Percentiles rank a stretch among this genome's conserved stretches.
Evolutionary conservation across 116 monocot genomes (phyloP).

Genomic region (Thalassia testudinum): DNA sequence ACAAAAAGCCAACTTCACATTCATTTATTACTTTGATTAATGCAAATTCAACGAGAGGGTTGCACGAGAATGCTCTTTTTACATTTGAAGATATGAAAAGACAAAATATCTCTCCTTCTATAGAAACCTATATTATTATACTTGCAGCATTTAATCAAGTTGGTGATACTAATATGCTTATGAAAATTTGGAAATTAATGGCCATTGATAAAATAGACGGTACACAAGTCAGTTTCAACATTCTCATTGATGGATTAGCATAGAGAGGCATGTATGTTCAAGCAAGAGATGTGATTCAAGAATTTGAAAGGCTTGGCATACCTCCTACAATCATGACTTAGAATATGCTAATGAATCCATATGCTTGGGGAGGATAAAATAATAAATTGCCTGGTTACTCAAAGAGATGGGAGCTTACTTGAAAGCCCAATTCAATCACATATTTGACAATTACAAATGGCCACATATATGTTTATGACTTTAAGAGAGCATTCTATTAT

Average conservation of each 20-base stretch:
- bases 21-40: conserved; percentile 84
- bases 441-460: conserved; percentile 91
- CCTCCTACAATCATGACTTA: conserved; percentile 78
- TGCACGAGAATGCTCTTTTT: conserved; percentile 73
- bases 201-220: conserved; percentile 54
- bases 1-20: conserved; percentile 82
- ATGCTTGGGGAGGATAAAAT: conserved; percentile 86
- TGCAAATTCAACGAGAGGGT: conserved; percentile 73
- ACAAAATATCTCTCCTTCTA: conserved; percentile 49
- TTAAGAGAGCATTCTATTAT: conserved; percentile 68
- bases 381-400: conserved; percentile 69
- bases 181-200: conserved; percentile 91
- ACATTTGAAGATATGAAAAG: conserved; percentile 67
- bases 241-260: conserved; percentile 76
- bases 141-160: conserved; percentile 70
- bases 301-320: conserved; percentile 59
- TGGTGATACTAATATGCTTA: conserved; percentile 47
- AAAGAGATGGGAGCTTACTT: conserved; percentile 69
- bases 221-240: conserved; percentile 71
- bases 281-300: conserved; percentile 80
- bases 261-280: conserved; percentile 85
- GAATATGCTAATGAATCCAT: conserved; percentile 98
- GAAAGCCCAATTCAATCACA: conserved; percentile 83
- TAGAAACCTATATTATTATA: conserved; percentile 76
- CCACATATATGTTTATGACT: conserved; percentile 82